These are phyloP conservation scores for Zasmidium angulare DNA, from an alignment of 2,329 filamentous ascomycete genomes.

Conservation along the genomic window DNA sequence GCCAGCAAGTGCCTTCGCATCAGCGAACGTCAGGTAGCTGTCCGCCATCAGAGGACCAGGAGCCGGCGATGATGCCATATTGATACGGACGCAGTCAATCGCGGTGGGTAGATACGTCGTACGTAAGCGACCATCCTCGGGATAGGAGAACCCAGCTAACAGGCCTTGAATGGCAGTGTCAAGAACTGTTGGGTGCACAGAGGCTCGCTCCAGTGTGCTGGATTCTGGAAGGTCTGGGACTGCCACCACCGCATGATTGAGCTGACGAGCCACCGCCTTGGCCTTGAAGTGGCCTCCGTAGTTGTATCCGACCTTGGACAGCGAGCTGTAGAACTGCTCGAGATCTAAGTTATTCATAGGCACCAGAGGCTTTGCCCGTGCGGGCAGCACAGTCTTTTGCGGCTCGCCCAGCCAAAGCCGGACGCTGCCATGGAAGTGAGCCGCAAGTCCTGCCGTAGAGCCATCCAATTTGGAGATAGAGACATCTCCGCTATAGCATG, in stretches of 20 bases:
- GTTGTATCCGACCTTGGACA: conserved; percentile 5
- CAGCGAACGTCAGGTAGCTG: not conserved
- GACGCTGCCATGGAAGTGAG: not conserved
- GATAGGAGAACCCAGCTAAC: conserved; percentile 3
- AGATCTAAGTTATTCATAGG: conserved; percentile 7
- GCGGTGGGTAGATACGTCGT: conserved; percentile 24
- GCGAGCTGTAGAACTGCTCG: conserved; percentile 3
- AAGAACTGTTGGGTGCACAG: conserved; percentile 7
- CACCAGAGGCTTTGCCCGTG: too few relatives aligned
- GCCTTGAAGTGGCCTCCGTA: conserved; percentile 1
- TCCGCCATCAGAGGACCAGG: not conserved
- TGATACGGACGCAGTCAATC: conserved; percentile 26
- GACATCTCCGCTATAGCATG: not conserved
- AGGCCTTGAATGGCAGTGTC: conserved; percentile 4
- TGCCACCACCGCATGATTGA: not conserved
- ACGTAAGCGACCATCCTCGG: conserved; percentile 17
- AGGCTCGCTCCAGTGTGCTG: not conserved
- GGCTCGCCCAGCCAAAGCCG: not conserved
- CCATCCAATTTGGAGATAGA: too few relatives aligned
- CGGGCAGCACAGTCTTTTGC: not conserved
- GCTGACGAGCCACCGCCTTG: not conserved
- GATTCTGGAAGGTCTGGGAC: not conserved
- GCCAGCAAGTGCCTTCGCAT: not conserved
- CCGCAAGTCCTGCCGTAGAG: not conserved
- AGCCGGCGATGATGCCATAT: conserved; percentile 2